phyloP scores from a whole-genome alignment of 2,329 filamentous ascomycete genomes.

The Blumeria graminis region DNA sequence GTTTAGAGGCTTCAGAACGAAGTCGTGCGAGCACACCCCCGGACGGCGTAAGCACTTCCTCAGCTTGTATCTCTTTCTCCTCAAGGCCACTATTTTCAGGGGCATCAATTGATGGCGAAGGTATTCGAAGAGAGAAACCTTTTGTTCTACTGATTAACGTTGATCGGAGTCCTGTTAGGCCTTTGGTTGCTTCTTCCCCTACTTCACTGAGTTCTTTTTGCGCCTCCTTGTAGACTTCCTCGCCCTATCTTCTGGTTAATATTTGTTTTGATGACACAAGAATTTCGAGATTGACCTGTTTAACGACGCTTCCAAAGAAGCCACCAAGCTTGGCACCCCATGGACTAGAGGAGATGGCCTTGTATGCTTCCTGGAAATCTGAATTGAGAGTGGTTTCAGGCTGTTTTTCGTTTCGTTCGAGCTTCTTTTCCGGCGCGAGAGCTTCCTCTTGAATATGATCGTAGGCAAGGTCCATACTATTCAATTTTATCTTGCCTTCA shows the following conservation, averaged over 20 bases:
- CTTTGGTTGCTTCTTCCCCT: conserved; percentile 58
- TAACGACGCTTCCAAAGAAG: conserved; percentile 75
- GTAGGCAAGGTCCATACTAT: conserved; percentile 77
- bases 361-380: conserved; percentile 88
- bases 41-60: conserved; percentile 23
- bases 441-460: conserved; percentile 83
- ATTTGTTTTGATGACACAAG: not conserved
- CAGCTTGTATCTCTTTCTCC: conserved; percentile 21
- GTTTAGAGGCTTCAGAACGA: conserved; percentile 51
- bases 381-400: conserved; percentile 41
- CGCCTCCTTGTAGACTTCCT: conserved; percentile 61
- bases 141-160: conserved; percentile 50
- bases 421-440: conserved; percentile 28
- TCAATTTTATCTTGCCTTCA: too few relatives aligned
- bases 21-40: conserved; percentile 54
- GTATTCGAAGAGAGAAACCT: conserved; percentile 32
- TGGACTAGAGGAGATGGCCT: conserved; percentile 69
- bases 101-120: conserved; percentile 2
- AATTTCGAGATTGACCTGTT: conserved; percentile 38
- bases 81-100: not conserved
- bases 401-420: conserved; percentile 22
- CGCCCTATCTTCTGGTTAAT: conserved; percentile 29
- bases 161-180: conserved; percentile 45
- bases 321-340: conserved; percentile 81
- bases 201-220: conserved; percentile 64